These are phyloP conservation scores for Tripidium arundinaceum DNA, from an alignment of 202 grass and related monocot species.

Conservation along the genomic window DNA sequence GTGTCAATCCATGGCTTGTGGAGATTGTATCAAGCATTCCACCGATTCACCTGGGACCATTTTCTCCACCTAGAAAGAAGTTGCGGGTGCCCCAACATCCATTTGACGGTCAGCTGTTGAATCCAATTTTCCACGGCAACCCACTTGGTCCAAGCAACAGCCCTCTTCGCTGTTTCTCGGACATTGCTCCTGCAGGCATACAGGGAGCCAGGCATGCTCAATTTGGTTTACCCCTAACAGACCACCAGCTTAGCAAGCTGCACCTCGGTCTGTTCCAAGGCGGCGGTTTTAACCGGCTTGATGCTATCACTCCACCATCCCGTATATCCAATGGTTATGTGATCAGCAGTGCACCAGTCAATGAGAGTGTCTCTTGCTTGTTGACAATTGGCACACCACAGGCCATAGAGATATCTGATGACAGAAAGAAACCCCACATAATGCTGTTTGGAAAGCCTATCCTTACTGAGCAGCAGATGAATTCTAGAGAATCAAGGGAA, in stretches of 20 bases:
- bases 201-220: constrained; percentile 99
- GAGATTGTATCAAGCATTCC: constrained; percentile 73
- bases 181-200: constrained; percentile 90
- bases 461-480: constrained; percentile 64
- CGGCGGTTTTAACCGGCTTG: constrained; percentile 47
- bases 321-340: constrained; percentile 48
- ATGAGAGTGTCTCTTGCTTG: constrained; percentile 55
- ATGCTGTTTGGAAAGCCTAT: constrained; percentile 76
- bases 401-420: constrained; percentile 41
- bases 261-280: constrained; percentile 55
- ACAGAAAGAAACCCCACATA: constrained; percentile 51
- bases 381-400: constrained; percentile 55
- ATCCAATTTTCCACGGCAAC: constrained; percentile 46
- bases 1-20: constrained; percentile 74
- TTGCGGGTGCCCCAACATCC: constrained; percentile 52
- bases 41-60: constrained; percentile 56
- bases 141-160: constrained; percentile 58
- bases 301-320: constrained; percentile 31
- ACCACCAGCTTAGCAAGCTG: constrained; percentile 54
- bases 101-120: constrained; percentile 57
- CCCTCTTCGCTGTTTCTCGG: constrained; percentile 51
- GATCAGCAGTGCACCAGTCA: constrained; percentile 31
- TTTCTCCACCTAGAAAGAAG: constrained; percentile 68
- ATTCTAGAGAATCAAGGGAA: constrained; percentile 41
- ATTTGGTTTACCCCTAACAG: constrained; percentile 73